Evolutionary conservation across 306 rosid genomes (phyloP).

Genomic region (Cucurbita maxima): DNA sequence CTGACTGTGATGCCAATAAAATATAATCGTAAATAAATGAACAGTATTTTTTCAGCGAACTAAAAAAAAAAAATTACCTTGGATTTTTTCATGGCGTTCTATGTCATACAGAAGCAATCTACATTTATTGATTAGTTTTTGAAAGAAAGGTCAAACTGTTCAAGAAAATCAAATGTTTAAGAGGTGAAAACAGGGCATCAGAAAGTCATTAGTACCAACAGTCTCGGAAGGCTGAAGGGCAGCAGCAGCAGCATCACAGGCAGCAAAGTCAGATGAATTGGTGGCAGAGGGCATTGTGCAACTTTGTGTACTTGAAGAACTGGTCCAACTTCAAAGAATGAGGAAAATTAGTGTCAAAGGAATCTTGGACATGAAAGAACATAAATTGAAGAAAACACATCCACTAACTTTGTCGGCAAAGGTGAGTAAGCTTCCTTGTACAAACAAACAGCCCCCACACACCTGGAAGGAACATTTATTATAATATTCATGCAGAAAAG

Average conservation of each 20-base stretch:
- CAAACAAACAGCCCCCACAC: constrained; percentile 7
- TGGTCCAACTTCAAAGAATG: background rate
- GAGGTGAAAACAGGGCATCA: background rate
- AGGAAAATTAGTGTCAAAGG: background rate
- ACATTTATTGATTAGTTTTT: background rate
- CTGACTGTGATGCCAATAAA: too few relatives aligned
- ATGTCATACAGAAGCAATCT: background rate
- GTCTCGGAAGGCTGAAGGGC: background rate
- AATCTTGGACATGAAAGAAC: background rate
- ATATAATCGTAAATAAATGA: too few relatives aligned
- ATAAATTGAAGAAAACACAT: background rate
- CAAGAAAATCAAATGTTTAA: background rate
- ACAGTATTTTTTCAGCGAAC: too few relatives aligned
- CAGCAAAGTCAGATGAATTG: background rate
- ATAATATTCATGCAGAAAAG: background rate
- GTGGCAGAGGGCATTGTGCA: background rate
- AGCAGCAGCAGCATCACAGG: background rate
- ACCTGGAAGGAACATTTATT: background rate
- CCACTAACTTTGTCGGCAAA: constrained; percentile 2
- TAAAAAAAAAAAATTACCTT: too few relatives aligned
- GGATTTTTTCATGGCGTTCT: background rate
- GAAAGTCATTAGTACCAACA: background rate
- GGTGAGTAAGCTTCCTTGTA: background rate
- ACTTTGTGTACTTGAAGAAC: background rate
- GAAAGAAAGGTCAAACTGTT: background rate